A percentile compares a stretch with the other conserved stretches of the same genome.
Evolutionary conservation across 2,329 filamentous ascomycete genomes (phyloP).

Genomic region (Aureobasidium subglaciale): DNA sequence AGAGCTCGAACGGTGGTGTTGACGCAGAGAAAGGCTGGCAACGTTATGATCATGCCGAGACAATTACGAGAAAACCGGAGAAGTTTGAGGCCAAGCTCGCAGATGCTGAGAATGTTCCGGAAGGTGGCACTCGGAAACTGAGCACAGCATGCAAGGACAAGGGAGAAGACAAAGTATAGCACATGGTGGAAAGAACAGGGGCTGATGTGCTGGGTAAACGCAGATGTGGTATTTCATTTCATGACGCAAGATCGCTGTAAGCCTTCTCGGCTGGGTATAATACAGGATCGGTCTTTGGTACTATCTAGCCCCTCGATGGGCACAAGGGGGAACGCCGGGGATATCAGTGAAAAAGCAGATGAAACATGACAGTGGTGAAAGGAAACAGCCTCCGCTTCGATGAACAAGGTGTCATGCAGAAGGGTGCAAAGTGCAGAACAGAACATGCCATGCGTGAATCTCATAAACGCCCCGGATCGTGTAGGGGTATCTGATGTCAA

Average conservation of each 20-base stretch:
- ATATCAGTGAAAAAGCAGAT: background rate
- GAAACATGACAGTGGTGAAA: background rate
- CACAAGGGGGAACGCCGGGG: background rate
- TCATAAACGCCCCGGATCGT: background rate
- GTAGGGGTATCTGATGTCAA: background rate
- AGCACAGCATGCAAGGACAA: no score
- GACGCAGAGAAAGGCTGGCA: no score
- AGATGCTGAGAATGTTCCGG: no score
- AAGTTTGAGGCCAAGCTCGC: no score
- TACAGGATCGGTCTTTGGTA: constrained; percentile 5
- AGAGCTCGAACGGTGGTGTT: no score
- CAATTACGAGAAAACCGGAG: no score
- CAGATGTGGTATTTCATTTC: constrained; percentile 1
- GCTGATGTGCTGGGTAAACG: background rate
- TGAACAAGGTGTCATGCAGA: background rate
- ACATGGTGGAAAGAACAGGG: background rate
- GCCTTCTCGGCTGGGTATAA: constrained; percentile 5
- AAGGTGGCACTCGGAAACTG: no score
- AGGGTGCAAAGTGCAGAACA: background rate
- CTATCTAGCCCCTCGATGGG: background rate
- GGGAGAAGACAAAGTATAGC: background rate
- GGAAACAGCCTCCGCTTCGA: background rate
- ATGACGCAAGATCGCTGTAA: background rate
- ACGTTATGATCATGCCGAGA: no score
- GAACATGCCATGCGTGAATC: background rate